These are phyloP conservation scores for Geranium incanum DNA, from an alignment of 441 rosid species.

Conservation along the genomic window DNA sequence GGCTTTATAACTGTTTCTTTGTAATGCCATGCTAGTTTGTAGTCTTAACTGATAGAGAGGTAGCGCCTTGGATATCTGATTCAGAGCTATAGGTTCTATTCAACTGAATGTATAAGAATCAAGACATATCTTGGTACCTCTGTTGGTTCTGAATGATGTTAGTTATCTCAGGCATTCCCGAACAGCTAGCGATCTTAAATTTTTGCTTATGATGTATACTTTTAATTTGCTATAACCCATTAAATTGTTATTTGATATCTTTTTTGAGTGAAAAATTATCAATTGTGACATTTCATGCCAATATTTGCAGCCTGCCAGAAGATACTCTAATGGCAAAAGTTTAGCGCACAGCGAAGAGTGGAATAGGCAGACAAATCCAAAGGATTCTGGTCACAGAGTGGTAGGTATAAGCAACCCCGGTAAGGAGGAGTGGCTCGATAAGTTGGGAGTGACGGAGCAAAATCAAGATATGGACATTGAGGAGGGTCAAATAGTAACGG, in stretches of 20 bases:
- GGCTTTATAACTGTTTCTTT: no score
- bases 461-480: slow-evolving; percentile 29
- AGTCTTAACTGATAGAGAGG: no score
- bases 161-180: background rate
- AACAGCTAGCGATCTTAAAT: background rate
- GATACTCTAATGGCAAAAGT: slow-evolving; percentile 19
- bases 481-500: slow-evolving; percentile 39
- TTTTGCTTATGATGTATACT: background rate
- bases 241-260: slow-evolving; percentile 7
- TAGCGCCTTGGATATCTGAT: background rate
- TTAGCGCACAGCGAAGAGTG: slow-evolving; percentile 14
- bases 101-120: background rate
- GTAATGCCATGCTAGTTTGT: no score
- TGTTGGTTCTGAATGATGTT: background rate
- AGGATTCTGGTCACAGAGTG: slow-evolving; percentile 9
- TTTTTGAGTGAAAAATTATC: slow-evolving; percentile 5
- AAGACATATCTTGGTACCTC: background rate
- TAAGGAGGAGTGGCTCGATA: slow-evolving; percentile 20
- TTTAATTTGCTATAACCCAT: background rate
- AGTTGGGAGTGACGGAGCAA: slow-evolving; percentile 16
- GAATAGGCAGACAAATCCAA: slow-evolving; percentile 17
- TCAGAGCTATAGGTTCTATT: background rate
- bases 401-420: slow-evolving; percentile 3
- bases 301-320: slow-evolving; percentile 33
- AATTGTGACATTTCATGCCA: slow-evolving; percentile 24